Evolutionary conservation across 2,329 filamentous ascomycete species (phyloP).

Genomic region (Penicillium nordicum): DNA sequence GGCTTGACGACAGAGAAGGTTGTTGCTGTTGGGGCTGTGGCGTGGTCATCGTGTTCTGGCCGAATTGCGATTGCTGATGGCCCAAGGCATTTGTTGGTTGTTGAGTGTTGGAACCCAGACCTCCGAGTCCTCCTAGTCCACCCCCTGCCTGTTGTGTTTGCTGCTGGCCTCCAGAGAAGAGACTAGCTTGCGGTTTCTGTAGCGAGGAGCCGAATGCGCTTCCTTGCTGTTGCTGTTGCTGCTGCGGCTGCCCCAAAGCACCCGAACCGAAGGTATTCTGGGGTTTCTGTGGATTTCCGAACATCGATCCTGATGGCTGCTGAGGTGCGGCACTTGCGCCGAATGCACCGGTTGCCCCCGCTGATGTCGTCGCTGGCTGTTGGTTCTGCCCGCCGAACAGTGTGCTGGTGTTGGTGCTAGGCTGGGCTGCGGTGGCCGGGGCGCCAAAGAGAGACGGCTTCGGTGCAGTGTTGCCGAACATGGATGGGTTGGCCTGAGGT

Average conservation of each 20-base stretch:
- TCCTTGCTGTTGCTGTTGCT: conserved; percentile 12
- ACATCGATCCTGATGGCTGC: conserved; percentile 32
- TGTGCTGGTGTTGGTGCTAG: conserved; percentile 27
- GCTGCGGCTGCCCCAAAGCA: conserved; percentile 23
- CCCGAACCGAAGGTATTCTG: conserved; percentile 8
- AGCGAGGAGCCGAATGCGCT: conserved; percentile 26
- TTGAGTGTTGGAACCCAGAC: conserved; percentile 26
- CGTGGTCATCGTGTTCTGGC: conserved; percentile 39
- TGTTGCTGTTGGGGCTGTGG: conserved; percentile 26
- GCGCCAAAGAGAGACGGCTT: conserved; percentile 41
- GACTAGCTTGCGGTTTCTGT: conserved; percentile 26
- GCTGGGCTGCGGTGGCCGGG: conserved; percentile 22
- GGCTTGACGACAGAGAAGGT: conserved; percentile 33
- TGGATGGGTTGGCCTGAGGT: conserved; percentile 13
- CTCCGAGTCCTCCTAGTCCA: conserved; percentile 40
- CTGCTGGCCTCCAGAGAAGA: conserved; percentile 28
- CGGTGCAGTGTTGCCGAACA: conserved; percentile 33
- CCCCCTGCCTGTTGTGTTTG: conserved; percentile 19
- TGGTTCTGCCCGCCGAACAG: conserved; percentile 32
- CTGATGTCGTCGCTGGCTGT: conserved; percentile 19
- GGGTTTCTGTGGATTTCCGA: conserved; percentile 24
- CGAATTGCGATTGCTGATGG: conserved; percentile 40
- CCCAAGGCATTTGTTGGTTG: conserved; percentile 28
- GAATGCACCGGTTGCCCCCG: conserved; percentile 20
- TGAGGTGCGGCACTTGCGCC: conserved; percentile 25